A percentile compares a stretch with the other conserved stretches of the same genome.
phyloP scores from a whole-genome alignment of 208 protist species.

The Angomonas ambiguus region DNA sequence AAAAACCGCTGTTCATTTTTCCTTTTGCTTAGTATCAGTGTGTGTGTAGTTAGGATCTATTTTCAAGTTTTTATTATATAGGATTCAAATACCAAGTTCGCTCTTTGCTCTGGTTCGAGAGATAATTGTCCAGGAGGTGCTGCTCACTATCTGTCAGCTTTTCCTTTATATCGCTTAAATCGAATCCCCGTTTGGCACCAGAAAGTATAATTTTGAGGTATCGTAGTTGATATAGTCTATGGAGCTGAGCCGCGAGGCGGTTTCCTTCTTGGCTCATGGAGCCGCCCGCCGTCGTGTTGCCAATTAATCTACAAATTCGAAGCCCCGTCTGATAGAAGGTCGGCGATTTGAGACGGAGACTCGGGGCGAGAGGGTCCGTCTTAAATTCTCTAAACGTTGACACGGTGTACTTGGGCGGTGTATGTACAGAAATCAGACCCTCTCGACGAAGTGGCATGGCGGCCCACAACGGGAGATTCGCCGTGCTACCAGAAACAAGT shows the following conservation, averaged over 20 bases:
- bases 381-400: slow-evolving; percentile 75
- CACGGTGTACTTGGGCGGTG: slow-evolving; percentile 47
- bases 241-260: slow-evolving; percentile 67
- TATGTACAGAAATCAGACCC: slow-evolving; percentile 45
- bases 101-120: slow-evolving; percentile 40
- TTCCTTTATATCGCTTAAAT: slow-evolving; percentile 62
- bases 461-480: slow-evolving; percentile 63
- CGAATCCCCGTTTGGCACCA: slow-evolving; percentile 62
- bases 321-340: slow-evolving; percentile 70
- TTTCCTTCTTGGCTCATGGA: slow-evolving; percentile 46
- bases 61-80: slow-evolving; percentile 3
- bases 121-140: slow-evolving; percentile 43
- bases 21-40: neutral
- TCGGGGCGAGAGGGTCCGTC: slow-evolving; percentile 63
- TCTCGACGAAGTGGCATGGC: slow-evolving; percentile 39
- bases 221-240: slow-evolving; percentile 68
- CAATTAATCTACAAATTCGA: slow-evolving; percentile 40
- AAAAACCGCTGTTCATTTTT: too few relatives aligned
- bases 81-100: slow-evolving; percentile 31
- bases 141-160: slow-evolving; percentile 67
- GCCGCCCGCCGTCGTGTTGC: slow-evolving; percentile 32
- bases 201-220: slow-evolving; percentile 69
- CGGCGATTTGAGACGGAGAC: slow-evolving; percentile 52
- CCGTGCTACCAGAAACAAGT: slow-evolving; percentile 38
- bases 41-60: too few relatives aligned